Evolutionary conservation across 2,329 filamentous ascomycete genomes (phyloP), one percentile per base, ranked within the genome.

Genomic region (Xylariaceae sp.): DNA sequence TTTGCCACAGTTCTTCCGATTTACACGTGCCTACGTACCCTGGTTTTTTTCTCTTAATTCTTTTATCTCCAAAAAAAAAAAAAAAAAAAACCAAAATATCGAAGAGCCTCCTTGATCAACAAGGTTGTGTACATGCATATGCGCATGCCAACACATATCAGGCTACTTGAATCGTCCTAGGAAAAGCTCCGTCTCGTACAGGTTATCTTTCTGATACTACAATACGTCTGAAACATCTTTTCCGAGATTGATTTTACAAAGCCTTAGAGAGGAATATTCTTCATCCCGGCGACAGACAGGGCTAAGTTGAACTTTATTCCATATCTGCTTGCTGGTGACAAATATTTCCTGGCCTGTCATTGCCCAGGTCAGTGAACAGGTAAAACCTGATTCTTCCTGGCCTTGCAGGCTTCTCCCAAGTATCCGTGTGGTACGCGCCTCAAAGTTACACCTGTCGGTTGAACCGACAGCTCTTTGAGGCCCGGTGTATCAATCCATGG

Each of bases 401-500:
- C 14, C 9, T 16, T 37, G 12, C 32, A 4, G 5, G 32, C 14
- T 14, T 29, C 26, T 10, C 26, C 26, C 26, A 29, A 29, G 26
- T 29, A 29, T 29, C 26, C 26, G 6, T 29, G 26, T 29, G 26
- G 26, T 10, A 10, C 26, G 26, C 14, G 32, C 14, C 12, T 12
- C 12, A 14, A 7, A 3, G 3, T 16, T 16, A 14, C 32, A 37
- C 5, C 26, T 29, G 26, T 29, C 26, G 10, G 10, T 37, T 37
- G 32, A 16, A 37, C 32, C 7, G 9, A 37, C 32, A 37, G 3
- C 32, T 37, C 5, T 14, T 14, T 37, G 32, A 37, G 32, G 32
- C 32, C 14, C 53, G 37, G 44, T 37, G 12, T 23, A 49, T 45
- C 51, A 50, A 50, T 40, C 20, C 32, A 48, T 40, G 48, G 49